Base-by-base conservation (phyloP, 306 rosid species). In the Sesbania bispinosa region DNA sequence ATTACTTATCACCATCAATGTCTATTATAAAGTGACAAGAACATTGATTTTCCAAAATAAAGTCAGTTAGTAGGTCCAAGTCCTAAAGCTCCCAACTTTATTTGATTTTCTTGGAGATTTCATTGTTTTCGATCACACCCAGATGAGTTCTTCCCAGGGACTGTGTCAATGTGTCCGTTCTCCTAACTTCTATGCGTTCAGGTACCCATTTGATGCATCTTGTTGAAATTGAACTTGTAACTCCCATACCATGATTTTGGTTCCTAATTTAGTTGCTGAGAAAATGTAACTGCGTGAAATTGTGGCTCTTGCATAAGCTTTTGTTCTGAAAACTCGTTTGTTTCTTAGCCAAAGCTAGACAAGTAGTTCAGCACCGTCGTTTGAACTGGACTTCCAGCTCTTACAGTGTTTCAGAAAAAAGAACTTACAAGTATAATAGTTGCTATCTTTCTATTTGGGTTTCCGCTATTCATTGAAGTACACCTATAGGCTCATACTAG, bases 131-230 rank as follows among this genome's bases (percentile, higher is more conserved):
- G 5, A 71, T 66, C 67, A 66, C 32, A 88, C 78, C 89, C 83
- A 72, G 80, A 80, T 73, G 84, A 77, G 79, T 84, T 73, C 76
- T 7, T 59, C 65, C 81, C 15, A 62, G 69, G 67, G 73, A 64
- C 55, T 76, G 46, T 26, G 41, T 53, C 72, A n/a, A n/a, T n/a
- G n/a, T n/a, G n/a, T 52, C 79, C 77, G 79, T 68, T 84, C 47
- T n/a, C n/a, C 58, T 38, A 10, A 81, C 81, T 65, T 51, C 69
- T 36, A 15, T 71, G 19, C n/a, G n/a, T 80, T 73, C 87, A 81
- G 97, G 92, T 83, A 85, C 83, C 84, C 81, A 45, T 67, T 80
- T 71, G 38, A 18, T 33, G 62, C 84, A 87, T 87, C 85, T 68
- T 77, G 77, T 32, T 77, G 53, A 54, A 23, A 67, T 62, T 85